A percentile compares a stretch with the other conserved stretches of the same genome.
These are phyloP conservation scores for Hypoxylon perforatum DNA, from an alignment of 495 filamentous ascomycete species.

Conservation along the genomic window DNA sequence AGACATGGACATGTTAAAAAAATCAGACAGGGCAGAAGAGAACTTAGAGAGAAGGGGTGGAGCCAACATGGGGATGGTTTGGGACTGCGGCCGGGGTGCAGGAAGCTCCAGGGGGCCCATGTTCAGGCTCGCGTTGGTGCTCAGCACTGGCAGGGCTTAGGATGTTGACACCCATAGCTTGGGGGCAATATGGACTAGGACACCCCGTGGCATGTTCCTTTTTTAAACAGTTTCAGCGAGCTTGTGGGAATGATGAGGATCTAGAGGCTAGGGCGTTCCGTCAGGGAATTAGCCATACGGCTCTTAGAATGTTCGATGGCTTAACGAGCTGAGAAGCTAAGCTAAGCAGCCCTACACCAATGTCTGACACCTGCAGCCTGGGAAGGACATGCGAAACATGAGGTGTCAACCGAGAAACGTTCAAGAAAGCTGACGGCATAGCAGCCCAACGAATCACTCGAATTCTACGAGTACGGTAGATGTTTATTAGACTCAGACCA, in stretches of 20 bases:
- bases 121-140: conserved; percentile 40
- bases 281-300: conserved; percentile 27
- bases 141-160: conserved; percentile 46
- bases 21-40: conserved; percentile 32
- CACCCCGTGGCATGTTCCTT: conserved; percentile 37
- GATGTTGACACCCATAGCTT: conserved; percentile 42
- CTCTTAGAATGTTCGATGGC: conserved; percentile 35
- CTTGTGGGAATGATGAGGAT: conserved; percentile 36
- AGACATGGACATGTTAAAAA: conserved; percentile 35
- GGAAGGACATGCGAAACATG: conserved; percentile 40
- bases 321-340: conserved; percentile 35
- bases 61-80: conserved; percentile 47
- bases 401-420: conserved; percentile 32
- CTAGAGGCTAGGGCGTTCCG: conserved; percentile 36
- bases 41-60: conserved; percentile 42
- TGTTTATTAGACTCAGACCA: conserved; percentile 25
- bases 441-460: conserved; percentile 28
- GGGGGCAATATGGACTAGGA: conserved; percentile 41
- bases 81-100: conserved; percentile 47
- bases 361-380: conserved; percentile 44
- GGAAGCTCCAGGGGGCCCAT: conserved; percentile 39
- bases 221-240: conserved; percentile 38
- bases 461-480: conserved; percentile 28
- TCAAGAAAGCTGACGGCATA: conserved; percentile 27
- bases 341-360: conserved; percentile 42